Base-by-base conservation (phyloP, 805 yeast species). In the Saturnispora gosingensis region DNA sequence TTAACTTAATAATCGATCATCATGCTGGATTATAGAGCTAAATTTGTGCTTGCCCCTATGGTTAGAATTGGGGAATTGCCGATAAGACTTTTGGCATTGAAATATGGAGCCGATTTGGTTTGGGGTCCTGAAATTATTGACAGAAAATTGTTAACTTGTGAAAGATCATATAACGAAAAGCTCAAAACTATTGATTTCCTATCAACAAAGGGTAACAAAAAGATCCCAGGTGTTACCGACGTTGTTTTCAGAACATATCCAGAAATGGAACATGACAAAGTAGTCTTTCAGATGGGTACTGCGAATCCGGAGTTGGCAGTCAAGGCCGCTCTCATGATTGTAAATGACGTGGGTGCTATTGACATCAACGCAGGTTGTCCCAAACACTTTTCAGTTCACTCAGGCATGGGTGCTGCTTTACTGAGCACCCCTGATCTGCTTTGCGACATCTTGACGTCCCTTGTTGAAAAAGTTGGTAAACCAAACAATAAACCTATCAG, bases 311-410 rank as follows among this genome's bases (percentile, higher is more conserved):
- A 80, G 0, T 67, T 89, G 20, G 99, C 99, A 0, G 96, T 89
- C 1, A 72, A 83, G 54, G 99, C 97, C 1, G 97, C 96, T 0
- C 69, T 76, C 49, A 74, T 83, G 43, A 86, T 93, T 3, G 88
- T 90, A 8, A 62, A 73, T 1, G 98, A 93, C 66, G 98, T 93
- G 3, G 89, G 81, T 56, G 98, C 95, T 8, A 85, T 93, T 5
- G 99, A 93, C 64, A 75, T 93, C 53, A 93, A 93, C 66, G 88
- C 96, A 28, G 99, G 99, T 5, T 93, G 99, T 68, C 99, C 99
- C 3, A 93, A 91, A 65, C 97, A 89, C 58, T 93, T 93, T 61
- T 85, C 95, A 1, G 76, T 89, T 3, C 99, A 93, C 66, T 75
- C 95, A 0, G 99, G 99, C 1, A 93, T 93, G 98, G 99, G 99